Evolutionary conservation across 805 yeast species (phyloP).

Genomic region (Myxozyma udenii): DNA sequence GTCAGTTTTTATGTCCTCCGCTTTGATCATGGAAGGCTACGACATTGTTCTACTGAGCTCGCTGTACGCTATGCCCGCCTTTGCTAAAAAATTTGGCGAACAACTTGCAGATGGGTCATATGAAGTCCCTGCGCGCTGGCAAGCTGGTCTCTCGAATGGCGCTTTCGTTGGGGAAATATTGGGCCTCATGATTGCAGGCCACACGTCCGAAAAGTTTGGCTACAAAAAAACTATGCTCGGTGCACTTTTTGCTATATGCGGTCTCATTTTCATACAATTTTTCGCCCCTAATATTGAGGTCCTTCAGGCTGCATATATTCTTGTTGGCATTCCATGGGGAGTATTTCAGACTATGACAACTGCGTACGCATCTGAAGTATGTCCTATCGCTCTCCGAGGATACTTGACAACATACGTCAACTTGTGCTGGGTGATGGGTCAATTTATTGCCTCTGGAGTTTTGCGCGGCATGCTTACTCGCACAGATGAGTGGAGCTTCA

Average conservation of each 20-base stretch:
- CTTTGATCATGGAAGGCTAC: constrained; percentile 52
- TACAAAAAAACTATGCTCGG: constrained; percentile 45
- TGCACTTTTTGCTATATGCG: constrained; percentile 39
- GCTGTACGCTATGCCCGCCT: constrained; percentile 40
- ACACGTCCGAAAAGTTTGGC: constrained; percentile 47
- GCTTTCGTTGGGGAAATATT: constrained; percentile 45
- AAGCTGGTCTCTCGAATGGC: constrained; percentile 35
- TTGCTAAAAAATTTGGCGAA: constrained; percentile 21
- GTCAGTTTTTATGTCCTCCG: constrained; percentile 46
- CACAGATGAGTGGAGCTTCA: constrained; percentile 44
- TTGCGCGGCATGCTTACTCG: constrained; percentile 32
- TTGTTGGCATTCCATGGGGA: constrained; percentile 52
- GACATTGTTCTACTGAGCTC: constrained; percentile 43
- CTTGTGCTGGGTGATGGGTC: constrained; percentile 54
- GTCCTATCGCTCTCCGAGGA: constrained; percentile 51
- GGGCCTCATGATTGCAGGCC: constrained; percentile 49
- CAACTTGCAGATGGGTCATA: constrained; percentile 12
- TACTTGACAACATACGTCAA: constrained; percentile 51
- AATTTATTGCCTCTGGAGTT: constrained; percentile 51
- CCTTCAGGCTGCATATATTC: constrained; percentile 42
- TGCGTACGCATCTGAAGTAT: constrained; percentile 57
- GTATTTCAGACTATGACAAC: constrained; percentile 52
- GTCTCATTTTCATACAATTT: constrained; percentile 48
- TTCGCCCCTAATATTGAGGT: constrained; percentile 45
- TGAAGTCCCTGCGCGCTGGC: constrained; percentile 35